These are phyloP conservation scores for Monocercomonoides exilis DNA, from an alignment of 78 protist species.

Conservation along the genomic window DNA sequence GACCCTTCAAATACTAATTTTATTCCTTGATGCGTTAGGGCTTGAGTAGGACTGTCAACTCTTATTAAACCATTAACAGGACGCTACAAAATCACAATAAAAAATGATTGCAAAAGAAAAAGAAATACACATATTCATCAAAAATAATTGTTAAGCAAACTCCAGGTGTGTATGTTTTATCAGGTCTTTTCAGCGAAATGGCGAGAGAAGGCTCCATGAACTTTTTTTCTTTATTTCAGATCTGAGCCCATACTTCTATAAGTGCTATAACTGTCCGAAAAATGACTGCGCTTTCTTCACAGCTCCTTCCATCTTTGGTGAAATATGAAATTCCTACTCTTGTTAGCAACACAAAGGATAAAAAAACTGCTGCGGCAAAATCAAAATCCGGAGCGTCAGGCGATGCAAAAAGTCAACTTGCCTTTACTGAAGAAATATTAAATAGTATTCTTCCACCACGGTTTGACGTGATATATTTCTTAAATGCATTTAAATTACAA, in stretches of 20 bases:
- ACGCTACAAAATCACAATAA: neutral
- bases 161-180: neutral
- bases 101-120: neutral
- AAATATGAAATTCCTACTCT: neutral
- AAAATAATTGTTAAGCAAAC: neutral
- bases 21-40: conserved; percentile 4
- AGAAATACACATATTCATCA: neutral
- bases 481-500: neutral
- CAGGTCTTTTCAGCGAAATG: neutral
- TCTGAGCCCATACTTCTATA: no score
- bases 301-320: neutral
- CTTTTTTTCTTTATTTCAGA: neutral
- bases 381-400: neutral
- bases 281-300: no score
- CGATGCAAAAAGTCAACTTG: neutral
- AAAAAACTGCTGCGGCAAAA: neutral
- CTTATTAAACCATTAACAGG: neutral
- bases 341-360: neutral
- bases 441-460: conserved; percentile 42
- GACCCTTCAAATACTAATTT: neutral
- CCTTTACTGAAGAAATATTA: conserved; percentile 40
- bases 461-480: neutral
- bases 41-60: neutral
- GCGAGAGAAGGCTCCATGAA: neutral
- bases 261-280: no score